Evolutionary conservation across 2,329 filamentous ascomycete species (phyloP), one percentile per base, ranked within the genome.

Genomic region (Fusarium zealandicum): DNA sequence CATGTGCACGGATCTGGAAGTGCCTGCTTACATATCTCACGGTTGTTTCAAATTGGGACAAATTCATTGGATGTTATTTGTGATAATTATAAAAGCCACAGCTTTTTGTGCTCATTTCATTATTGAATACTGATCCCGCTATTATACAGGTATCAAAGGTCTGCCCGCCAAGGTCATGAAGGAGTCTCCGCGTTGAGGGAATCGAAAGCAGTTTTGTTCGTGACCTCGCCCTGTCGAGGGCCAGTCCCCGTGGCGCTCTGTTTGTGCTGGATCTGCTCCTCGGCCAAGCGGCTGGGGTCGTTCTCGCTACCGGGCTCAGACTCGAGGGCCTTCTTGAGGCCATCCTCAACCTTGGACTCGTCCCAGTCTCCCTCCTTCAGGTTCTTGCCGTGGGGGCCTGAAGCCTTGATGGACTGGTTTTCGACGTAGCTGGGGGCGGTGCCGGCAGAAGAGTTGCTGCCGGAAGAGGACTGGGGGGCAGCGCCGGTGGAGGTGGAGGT

Each of bases 261-360:
- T 13, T 59, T 61, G 38, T 63, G 50, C 51, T 69, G 57, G 28
- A 83, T 73, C 59, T 76, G 75, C 33, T 70, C 59, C 68, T 81
- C 80, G 5, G 80, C 80, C 32, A 74, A 51, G 8, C 76, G 64
- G 43, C 75, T 73, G 4, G 81, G 81, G 60, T 83, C 81, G 51
- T 80, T 69, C 63, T 75, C 70, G 6, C 74, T 76, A 2, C 80
- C 81, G 54, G 77, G 75, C 61, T 81, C 75, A 4, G 74, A 62
- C 46, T 71, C 67, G 55, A 80, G 69, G 3, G 75, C 72, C 55
- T 73, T 75, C 66, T 73, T 67, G 31, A 73, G 51, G 5, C 71
- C 75, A 51, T 78, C 74, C 45, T 72, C 54, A 4, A 68, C 67
- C 42, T 69, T 67, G 8, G 66, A 61, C 5, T 70, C 49, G 41